phyloP scores from a whole-genome alignment of 2,329 filamentous ascomycete genomes.

The Pyrenochaeta sp. region DNA sequence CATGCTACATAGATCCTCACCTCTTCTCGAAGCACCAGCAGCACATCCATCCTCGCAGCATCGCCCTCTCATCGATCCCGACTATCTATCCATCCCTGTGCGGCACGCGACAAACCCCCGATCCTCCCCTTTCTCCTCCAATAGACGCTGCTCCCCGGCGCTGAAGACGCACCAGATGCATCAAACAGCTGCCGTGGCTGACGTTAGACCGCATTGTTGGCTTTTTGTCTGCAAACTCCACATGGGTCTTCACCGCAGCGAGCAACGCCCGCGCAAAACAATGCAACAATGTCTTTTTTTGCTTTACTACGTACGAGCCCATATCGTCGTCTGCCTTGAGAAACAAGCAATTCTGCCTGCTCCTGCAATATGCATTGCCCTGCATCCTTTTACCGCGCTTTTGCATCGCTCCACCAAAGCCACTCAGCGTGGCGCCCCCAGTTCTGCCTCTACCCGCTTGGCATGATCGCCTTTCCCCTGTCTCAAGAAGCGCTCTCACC shows the following conservation, averaged over 20 bases:
- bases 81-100: slow-evolving; percentile 23
- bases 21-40: too few species aligned
- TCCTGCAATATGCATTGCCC: slow-evolving; percentile 17
- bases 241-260: too few species aligned
- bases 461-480: slow-evolving; percentile 16
- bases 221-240: too few species aligned
- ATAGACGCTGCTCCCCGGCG: slow-evolving; percentile 18
- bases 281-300: too few species aligned
- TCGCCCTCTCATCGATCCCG: slow-evolving; percentile 12
- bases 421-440: slow-evolving; percentile 10
- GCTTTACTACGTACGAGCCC: too few species aligned
- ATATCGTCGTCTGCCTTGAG: slow-evolving; percentile 2
- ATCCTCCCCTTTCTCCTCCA: slow-evolving; percentile 12
- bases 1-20: too few species aligned
- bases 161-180: slow-evolving; percentile 4
- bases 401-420: slow-evolving; percentile 6
- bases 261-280: too few species aligned
- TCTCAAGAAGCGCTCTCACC: slow-evolving; percentile 20
- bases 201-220: slow-evolving; percentile 33
- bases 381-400: slow-evolving; percentile 9
- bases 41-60: too few species aligned
- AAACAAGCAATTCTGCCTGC: slow-evolving; percentile 5
- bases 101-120: slow-evolving; percentile 30
- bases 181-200: slow-evolving; percentile 25
- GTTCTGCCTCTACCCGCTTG: slow-evolving; percentile 7